Conservation (phyloP, 371 early-diverging fungal species). For the Apophysomyces ossiformis region DNA sequence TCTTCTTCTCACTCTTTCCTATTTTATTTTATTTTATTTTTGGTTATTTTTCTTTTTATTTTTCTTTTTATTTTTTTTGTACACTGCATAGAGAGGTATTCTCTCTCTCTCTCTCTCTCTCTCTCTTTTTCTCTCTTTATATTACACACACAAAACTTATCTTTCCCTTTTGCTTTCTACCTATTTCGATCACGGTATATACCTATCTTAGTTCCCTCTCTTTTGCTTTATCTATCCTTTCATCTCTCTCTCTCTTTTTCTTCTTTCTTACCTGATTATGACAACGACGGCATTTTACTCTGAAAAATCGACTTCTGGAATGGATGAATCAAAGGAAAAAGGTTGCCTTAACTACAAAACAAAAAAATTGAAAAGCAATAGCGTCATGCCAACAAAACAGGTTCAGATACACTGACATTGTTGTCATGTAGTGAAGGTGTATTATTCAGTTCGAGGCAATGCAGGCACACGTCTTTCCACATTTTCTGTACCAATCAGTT, state of each 20-base stretch:
- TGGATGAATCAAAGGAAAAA: slow-evolving; percentile 5
- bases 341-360: neutral
- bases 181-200: neutral
- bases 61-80: slow-evolving; percentile 15
- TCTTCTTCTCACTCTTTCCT: neutral
- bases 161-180: slow-evolving; percentile 13
- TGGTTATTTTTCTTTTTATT: slow-evolving; percentile 13
- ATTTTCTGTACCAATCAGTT: slow-evolving; percentile 22
- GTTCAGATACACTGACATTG: slow-evolving; percentile 1
- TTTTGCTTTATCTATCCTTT: neutral
- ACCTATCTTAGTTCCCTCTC: slow-evolving; percentile 9
- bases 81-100: neutral
- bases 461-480: slow-evolving; percentile 46
- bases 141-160: neutral
- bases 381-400: neutral
- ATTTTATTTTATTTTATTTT: slow-evolving; percentile 1
- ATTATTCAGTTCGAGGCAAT: slow-evolving; percentile 36
- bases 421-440: slow-evolving; percentile 36
- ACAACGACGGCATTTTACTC: slow-evolving; percentile 13
- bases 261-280: slow-evolving; percentile 4
- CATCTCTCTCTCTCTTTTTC: neutral
- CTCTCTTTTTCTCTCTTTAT: slow-evolving; percentile 2
- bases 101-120: slow-evolving; percentile 7
- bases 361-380: neutral
- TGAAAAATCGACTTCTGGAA: neutral